These are phyloP conservation scores for Naumovozyma baii DNA, from an alignment of 805 yeast species.

Conservation along the genomic window DNA sequence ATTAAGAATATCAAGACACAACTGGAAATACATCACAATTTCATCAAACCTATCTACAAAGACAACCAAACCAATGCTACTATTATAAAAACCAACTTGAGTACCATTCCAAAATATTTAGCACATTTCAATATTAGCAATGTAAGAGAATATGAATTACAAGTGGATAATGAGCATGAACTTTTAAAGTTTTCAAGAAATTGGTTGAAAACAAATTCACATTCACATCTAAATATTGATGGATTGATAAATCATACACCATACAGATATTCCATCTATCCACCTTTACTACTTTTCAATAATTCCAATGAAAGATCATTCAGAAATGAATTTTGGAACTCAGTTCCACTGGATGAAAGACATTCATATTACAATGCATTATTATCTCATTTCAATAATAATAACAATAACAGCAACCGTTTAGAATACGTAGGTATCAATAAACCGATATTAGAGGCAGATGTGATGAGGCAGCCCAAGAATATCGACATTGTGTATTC, in stretches of 20 bases:
- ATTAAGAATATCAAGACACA: constrained; percentile 19
- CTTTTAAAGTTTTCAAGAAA: constrained; percentile 1
- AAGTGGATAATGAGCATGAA: not conserved
- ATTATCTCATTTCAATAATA: constrained; percentile 5
- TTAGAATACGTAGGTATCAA: constrained; percentile 62
- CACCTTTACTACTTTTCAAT: constrained; percentile 56
- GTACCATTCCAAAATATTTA: not conserved
- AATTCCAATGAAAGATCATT: constrained; percentile 37
- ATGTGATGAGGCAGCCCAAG: constrained; percentile 55
- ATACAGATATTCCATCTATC: constrained; percentile 49
- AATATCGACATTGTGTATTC: constrained; percentile 43
- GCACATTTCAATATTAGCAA: constrained; percentile 2
- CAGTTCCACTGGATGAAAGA: constrained; percentile 2
- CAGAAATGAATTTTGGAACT: constrained; percentile 31
- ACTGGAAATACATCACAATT: constrained; percentile 12
- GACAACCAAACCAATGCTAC: constrained; percentile 7
- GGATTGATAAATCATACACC: constrained; percentile 15
- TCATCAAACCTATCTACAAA: constrained; percentile 19
- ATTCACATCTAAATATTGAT: too few relatives aligned
- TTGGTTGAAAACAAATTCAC: not conserved
- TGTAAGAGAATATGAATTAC: constrained; percentile 6
- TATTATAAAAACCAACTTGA: constrained; percentile 18
- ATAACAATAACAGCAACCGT: constrained; percentile 10
- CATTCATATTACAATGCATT: constrained; percentile 16
- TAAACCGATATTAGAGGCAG: constrained; percentile 50